Conservation (phyloP, 1,139 yeast genomes). For the Nakaseomyces delphensis region DNA sequence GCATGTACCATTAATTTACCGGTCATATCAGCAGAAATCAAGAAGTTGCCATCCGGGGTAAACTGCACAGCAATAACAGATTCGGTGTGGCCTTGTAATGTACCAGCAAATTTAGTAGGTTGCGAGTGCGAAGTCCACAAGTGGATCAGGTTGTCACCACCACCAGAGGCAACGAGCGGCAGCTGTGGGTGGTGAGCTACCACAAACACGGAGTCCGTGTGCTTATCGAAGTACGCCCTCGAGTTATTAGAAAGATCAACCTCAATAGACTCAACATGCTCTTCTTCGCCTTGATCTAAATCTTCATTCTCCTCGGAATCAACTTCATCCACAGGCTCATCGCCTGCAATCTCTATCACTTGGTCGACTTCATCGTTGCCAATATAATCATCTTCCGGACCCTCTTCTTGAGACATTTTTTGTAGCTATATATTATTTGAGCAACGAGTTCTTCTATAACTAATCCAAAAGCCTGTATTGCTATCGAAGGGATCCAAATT, state of each 20-base stretch:
- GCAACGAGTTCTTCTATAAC: too few relatives aligned
- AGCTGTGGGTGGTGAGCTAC: conserved; percentile 71
- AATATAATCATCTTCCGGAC: conserved; percentile 44
- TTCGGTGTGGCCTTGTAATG: conserved; percentile 70
- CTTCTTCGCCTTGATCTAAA: conserved; percentile 31
- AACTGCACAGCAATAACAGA: conserved; percentile 81
- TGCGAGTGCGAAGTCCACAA: conserved; percentile 86
- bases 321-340: conserved; percentile 33
- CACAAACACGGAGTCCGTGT: conserved; percentile 73
- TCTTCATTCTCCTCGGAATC: conserved; percentile 38
- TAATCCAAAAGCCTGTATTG: too few relatives aligned
- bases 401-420: conserved; percentile 4
- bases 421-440: too few relatives aligned
- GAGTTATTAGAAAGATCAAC: conserved; percentile 84
- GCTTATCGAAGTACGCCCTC: conserved; percentile 79
- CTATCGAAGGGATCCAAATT: neutral
- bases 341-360: conserved; percentile 37
- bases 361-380: conserved; percentile 52
- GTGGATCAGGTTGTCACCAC: conserved; percentile 81
- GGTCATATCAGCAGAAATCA: conserved; percentile 89
- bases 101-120: conserved; percentile 72
- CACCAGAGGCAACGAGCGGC: conserved; percentile 82
- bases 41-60: conserved; percentile 68
- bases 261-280: conserved; percentile 35
- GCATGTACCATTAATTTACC: conserved; percentile 75